Conservation (phyloP, 352 stramenopile species). For the Elongisporangium senticosum region DNA sequence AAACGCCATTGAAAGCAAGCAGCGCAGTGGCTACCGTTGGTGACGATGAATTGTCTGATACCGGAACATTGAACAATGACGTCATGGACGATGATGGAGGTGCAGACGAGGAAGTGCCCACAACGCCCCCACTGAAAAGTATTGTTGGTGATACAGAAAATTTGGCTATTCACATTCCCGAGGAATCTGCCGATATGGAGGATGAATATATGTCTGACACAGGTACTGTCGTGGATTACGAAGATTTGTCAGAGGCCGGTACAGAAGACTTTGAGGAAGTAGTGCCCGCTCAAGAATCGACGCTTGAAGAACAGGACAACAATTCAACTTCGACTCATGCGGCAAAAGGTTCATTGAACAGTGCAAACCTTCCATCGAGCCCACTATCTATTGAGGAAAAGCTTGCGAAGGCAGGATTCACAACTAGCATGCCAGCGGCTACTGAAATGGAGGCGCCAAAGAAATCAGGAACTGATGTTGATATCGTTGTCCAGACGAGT, state of each 20-base stretch:
- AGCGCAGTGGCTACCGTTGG: constrained; percentile 5
- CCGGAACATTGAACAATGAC: not conserved
- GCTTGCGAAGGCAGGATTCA: not conserved
- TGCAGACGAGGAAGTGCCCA: not conserved
- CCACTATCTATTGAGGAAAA: not conserved
- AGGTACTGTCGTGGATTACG: constrained; percentile 23
- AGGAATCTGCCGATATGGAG: constrained; percentile 18
- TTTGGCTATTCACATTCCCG: constrained; percentile 23
- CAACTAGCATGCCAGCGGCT: not conserved
- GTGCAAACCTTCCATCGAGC: not conserved
- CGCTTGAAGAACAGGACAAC: not conserved
- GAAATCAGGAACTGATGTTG: not conserved
- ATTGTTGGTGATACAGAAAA: constrained; percentile 12
- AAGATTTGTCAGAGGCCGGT: constrained; percentile 16
- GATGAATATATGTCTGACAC: constrained; percentile 24
- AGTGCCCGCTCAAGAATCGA: not conserved
- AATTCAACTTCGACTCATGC: not conserved
- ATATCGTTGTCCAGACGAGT: not conserved
- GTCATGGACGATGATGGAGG: not conserved
- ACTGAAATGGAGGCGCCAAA: constrained; percentile 1
- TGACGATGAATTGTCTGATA: not conserved
- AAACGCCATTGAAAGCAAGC: not conserved
- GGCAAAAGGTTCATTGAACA: not conserved
- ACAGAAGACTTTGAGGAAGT: constrained; percentile 7
- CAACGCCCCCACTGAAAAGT: not conserved